Percentiles rank a stretch among this genome's conserved stretches.
These are phyloP conservation scores for Trichoderma sp. DNA, from an alignment of 2,329 filamentous ascomycete species.

Conservation along the genomic window DNA sequence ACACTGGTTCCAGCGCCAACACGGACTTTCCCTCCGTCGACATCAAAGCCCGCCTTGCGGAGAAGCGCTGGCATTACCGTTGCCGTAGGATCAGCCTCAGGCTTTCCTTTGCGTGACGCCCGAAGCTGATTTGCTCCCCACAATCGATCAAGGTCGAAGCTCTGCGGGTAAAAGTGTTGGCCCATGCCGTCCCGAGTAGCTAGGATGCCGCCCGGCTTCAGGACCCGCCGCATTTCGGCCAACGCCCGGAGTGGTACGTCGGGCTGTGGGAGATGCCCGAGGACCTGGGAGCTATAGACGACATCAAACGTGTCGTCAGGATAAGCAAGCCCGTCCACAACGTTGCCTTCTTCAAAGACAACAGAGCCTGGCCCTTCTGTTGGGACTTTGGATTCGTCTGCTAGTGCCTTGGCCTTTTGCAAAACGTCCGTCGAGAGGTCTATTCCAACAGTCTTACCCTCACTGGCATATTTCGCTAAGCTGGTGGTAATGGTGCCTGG, in stretches of 20 bases:
- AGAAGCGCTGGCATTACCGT: slow-evolving; percentile 9
- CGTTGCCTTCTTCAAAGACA: neutral
- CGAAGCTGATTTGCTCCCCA: slow-evolving; percentile 6
- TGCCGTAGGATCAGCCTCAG: neutral
- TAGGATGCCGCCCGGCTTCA: slow-evolving; percentile 14
- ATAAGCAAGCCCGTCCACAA: slow-evolving; percentile 10
- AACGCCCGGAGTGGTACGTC: neutral
- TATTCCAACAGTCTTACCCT: neutral
- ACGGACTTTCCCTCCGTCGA: neutral
- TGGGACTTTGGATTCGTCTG: neutral
- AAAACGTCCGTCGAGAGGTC: neutral
- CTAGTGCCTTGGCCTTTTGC: neutral
- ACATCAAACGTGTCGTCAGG: slow-evolving; percentile 6
- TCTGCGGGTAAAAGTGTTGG: slow-evolving; percentile 12
- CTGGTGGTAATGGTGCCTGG: slow-evolving; percentile 6
- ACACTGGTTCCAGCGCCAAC: neutral
- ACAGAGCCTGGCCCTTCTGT: neutral
- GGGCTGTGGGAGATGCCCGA: slow-evolving; percentile 1
- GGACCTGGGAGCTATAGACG: slow-evolving; percentile 5
- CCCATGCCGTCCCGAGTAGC: slow-evolving; percentile 7
- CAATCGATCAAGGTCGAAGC: neutral
- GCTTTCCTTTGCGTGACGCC: neutral
- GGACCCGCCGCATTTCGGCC: slow-evolving; percentile 8
- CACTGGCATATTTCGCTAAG: neutral
- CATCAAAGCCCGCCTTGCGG: neutral